Evolutionary conservation across 2,329 filamentous ascomycete genomes (phyloP).

Genomic region (Cadophora gregata): DNA sequence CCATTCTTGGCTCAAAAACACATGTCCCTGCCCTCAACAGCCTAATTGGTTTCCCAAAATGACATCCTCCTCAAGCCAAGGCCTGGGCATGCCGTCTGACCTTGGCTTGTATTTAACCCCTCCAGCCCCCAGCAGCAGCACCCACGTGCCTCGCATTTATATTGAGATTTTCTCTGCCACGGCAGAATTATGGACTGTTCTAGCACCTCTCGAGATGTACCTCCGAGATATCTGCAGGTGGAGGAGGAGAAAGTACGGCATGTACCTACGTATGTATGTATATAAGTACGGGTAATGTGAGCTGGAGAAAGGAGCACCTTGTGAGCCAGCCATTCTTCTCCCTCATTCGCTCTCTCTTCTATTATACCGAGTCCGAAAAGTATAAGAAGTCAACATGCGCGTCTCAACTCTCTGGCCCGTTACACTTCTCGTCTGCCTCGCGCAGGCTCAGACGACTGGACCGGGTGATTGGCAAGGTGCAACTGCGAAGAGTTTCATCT

Average conservation of each 20-base stretch:
- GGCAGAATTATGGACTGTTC: not conserved
- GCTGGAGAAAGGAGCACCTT: not conserved
- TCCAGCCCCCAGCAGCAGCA: not conserved
- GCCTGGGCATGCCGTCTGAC: not conserved
- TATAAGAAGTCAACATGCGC: conserved; percentile 16
- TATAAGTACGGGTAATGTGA: not conserved
- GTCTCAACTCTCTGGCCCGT: conserved; percentile 5
- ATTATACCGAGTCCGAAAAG: not conserved
- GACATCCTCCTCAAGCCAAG: not conserved
- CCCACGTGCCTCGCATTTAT: conserved; percentile 5
- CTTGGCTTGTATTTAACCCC: conserved; percentile 9
- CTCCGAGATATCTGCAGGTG: not conserved
- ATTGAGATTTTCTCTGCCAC: not conserved
- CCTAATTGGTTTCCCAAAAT: not conserved
- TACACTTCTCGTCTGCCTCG: not conserved
- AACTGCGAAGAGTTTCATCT: conserved; percentile 13
- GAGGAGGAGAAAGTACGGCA: not conserved
- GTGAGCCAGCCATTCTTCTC: not conserved
- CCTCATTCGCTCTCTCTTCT: not conserved
- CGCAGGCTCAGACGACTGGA: not conserved
- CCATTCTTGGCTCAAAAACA: not conserved
- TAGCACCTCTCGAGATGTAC: conserved; percentile 5
- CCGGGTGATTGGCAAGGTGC: conserved; percentile 3
- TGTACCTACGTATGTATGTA: not conserved
- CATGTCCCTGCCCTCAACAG: not conserved